Base-by-base conservation (phyloP, 345 rosid species). In the Anacardium occidentale region DNA sequence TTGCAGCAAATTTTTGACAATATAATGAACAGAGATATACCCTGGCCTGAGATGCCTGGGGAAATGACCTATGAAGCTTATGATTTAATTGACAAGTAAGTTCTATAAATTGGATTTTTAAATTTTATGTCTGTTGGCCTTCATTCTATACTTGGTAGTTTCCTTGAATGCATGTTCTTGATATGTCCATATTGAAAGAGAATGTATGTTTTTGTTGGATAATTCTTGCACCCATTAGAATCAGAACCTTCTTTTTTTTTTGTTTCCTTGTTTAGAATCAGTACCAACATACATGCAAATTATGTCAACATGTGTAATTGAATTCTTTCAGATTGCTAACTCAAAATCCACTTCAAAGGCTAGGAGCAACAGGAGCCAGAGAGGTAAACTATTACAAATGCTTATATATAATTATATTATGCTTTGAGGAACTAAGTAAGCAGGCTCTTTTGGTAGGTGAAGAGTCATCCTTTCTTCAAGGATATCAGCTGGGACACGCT, bases 401-500 rank as follows among this genome's bases (percentile, higher is more conserved):
- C 66, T 37, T 73, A 55, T n/a, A 22, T 52, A 53, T n/a, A 68
- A 29, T 7, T 62, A 40, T 58, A 61, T 40, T 42, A 24, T 37
- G 48, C 48, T 15, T 24, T 72, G 29, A 12, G 64, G 48, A 60
- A 56, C 70, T 74, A 70, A 78, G 51, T 74, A 70, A 78, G 51
- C 74, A 40, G 72, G 81, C 21, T 61, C 55, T 74, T 45, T 18
- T 57, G 58, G 66, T 82, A 95, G 99, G 97, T 92, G 81, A 92
- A 92, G 85, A 81, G 74, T 59, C 98, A 95, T 79, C 73, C 84
- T 62, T 92, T 95, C 78, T 92, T 95, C 79, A 87, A 82, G 84
- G 83, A 95, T 81, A 88, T 92, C 48, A 95, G 83, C 82, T 95
- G 97, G 99, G 97, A 87, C 76, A 92, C 99, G 4, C 91, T 95